Evolutionary conservation across 2,329 filamentous ascomycete species (phyloP), one percentile per base, ranked within the genome.

Genomic region (Tolypocladium paradoxum): DNA sequence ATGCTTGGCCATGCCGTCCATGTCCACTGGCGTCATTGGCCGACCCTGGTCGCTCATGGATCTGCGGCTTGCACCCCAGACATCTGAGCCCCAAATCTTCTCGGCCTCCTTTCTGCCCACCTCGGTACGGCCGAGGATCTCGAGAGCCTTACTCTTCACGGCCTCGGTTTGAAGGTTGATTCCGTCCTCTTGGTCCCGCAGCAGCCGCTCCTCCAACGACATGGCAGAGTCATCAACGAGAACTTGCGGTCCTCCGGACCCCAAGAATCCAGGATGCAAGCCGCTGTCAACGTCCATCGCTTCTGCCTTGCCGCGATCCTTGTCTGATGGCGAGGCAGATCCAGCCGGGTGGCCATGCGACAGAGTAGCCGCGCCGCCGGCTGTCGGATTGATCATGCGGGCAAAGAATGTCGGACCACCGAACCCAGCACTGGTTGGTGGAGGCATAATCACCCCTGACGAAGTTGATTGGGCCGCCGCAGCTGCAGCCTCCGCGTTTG

Each of bases 401-500:
- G 62, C 50, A 49, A 61, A 68, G 48, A 64, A 64, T 20, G 59
- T 48, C 7, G 61, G 55, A 11, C 60, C 58, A 16, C 61, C 63
- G 53, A 62, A 69, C 14, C 61, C 52, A 14, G 55, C 48, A 50
- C 51, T 59, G 35, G 53, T 51, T 7, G 56, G 57, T 35, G 60
- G 58, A 36, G 62, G 60, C 48, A 58, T 29, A 37, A 63, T 40
- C 7, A 60, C 43, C 6, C 58, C 58, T 6, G 57, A 34, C 9
- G 57, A 36, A 31, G 54, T 48, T 12, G 51, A 18, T 6, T 40
- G 40, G 9, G 62, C 64, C 6, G 64, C 72, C 0, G 70, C 70
- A 0, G 75, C 73, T 0, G 76, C 76, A 0, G 76, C 76, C 53
- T 81, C 78, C 2, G 78, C 77, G 50, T 79, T 79, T 49, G 82